These are phyloP conservation scores for Alternaria infectoria DNA, from an alignment of 2,329 filamentous ascomycete species.

Conservation along the genomic window DNA sequence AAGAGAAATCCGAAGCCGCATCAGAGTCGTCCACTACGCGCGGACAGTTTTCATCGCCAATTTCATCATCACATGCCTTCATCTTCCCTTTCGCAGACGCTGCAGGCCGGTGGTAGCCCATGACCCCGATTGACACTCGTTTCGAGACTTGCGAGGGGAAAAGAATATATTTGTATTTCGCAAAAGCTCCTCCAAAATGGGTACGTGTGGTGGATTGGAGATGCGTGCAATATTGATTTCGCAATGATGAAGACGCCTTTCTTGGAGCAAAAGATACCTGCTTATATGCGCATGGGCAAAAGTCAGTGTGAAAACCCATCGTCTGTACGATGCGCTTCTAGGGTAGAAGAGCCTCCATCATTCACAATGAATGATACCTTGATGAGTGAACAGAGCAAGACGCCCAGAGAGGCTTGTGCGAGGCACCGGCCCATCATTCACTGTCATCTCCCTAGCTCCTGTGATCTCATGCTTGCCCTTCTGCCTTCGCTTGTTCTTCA, in stretches of 20 bases:
- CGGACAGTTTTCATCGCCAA: not conserved
- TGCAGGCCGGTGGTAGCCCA: not conserved
- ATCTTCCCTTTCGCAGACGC: not conserved
- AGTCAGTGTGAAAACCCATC: not conserved
- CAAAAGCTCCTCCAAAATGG: not conserved
- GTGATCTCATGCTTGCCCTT: not conserved
- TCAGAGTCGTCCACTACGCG: not conserved
- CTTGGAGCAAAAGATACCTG: not conserved
- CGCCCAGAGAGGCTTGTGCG: not conserved
- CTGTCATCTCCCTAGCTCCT: not conserved
- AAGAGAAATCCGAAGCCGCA: not conserved
- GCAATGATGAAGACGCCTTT: not conserved
- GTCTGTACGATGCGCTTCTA: not conserved
- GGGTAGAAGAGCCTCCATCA: not conserved
- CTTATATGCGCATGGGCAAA: not conserved
- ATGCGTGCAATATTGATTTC: not conserved
- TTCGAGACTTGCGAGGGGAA: not conserved
- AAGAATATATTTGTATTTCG: not conserved
- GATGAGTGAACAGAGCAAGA: not conserved
- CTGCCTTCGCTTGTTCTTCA: not conserved
- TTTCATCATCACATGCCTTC: not conserved
- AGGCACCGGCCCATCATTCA: not conserved
- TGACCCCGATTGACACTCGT: too few species aligned
- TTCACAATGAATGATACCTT: not conserved
- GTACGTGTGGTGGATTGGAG: not conserved